Evolutionary conservation across 495 filamentous ascomycete species (phyloP).

Genomic region (Jackrogersella minutella): DNA sequence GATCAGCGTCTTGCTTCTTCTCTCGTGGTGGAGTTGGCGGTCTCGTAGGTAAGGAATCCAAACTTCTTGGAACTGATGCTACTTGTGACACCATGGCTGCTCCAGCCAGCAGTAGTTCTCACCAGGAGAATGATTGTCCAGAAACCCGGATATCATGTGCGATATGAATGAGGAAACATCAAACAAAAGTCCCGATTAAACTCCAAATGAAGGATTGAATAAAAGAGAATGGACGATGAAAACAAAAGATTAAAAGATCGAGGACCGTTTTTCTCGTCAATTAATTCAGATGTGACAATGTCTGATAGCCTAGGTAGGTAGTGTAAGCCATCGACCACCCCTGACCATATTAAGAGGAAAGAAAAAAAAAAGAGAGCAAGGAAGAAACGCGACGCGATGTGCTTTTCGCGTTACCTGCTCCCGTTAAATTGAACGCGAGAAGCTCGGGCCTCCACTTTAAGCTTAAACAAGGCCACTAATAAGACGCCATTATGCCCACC

Average conservation of each 20-base stretch:
- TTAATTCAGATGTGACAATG: conserved; percentile 9
- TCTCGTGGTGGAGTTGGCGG: conserved; percentile 66
- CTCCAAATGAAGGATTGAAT: conserved; percentile 1
- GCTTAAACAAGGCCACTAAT: conserved; percentile 1
- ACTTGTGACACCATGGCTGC: conserved; percentile 59
- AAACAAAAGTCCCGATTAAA: conserved; percentile 7
- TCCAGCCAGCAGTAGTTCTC: conserved; percentile 39
- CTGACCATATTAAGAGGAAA: conserved; percentile 27
- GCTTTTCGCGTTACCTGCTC: conserved; percentile 30
- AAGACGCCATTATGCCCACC: not conserved
- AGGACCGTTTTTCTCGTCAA: not conserved
- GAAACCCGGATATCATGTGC: conserved; percentile 32
- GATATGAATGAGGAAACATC: conserved; percentile 8
- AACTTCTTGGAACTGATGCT: conserved; percentile 48
- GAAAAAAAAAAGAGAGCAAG: conserved; percentile 12
- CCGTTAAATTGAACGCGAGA: conserved; percentile 24
- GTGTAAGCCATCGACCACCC: too few species aligned
- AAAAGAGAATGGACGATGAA: conserved; percentile 1
- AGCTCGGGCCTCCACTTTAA: conserved; percentile 38
- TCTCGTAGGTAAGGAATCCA: conserved; percentile 56
- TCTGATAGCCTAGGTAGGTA: conserved; percentile 13
- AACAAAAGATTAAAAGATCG: not conserved
- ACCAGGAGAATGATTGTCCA: conserved; percentile 18
- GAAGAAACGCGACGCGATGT: conserved; percentile 37
- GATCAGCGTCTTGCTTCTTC: conserved; percentile 49